These are phyloP conservation scores for Colletotrichum sp. DNA, from an alignment of 2,329 filamentous ascomycete species.

Conservation along the genomic window DNA sequence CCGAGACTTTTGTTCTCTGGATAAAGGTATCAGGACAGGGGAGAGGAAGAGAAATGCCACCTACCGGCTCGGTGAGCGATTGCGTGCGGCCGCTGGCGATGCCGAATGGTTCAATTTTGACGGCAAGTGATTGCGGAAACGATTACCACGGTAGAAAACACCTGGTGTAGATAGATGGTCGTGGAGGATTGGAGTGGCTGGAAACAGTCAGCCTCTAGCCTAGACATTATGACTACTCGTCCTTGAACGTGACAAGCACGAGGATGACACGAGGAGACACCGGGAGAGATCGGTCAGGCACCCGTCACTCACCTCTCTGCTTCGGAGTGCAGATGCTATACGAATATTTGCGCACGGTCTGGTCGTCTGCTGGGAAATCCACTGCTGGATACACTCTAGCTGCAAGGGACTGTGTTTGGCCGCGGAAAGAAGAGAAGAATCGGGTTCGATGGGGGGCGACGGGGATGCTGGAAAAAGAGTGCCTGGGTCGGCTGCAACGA, in stretches of 20 bases:
- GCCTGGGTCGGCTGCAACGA: background rate
- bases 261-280: background rate
- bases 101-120: background rate
- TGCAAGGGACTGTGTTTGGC: background rate
- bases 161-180: background rate
- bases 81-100: slow-evolving; percentile 6
- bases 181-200: background rate
- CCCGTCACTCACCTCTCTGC: slow-evolving; percentile 2
- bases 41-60: slow-evolving; percentile 4
- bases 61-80: background rate
- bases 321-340: background rate
- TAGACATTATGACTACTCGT: background rate
- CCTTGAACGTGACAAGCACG: background rate
- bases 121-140: background rate
- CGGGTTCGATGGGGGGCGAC: background rate
- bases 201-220: background rate
- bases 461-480: slow-evolving; percentile 1
- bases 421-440: background rate
- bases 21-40: slow-evolving; percentile 24
- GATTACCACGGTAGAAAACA: background rate
- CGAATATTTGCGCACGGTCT: background rate
- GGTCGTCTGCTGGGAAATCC: background rate
- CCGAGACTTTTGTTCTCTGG: slow-evolving; percentile 28
- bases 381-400: background rate
- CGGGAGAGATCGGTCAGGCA: background rate